Evolutionary conservation across 2,329 filamentous ascomycete species (phyloP), one percentile per base, ranked within the genome.

Genomic region (Tolypocladium inflatum): DNA sequence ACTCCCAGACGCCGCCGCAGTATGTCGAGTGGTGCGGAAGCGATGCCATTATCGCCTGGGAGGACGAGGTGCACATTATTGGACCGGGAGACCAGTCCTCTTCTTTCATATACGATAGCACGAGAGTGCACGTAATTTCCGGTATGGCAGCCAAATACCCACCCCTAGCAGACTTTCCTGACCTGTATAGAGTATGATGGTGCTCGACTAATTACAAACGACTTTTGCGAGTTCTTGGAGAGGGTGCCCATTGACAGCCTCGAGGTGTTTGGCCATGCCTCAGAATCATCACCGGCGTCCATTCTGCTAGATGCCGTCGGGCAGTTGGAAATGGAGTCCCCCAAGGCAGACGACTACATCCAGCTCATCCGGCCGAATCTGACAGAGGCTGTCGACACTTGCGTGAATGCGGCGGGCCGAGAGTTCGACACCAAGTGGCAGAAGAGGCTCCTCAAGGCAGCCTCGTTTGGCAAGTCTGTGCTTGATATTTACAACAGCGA

Each of bases 401-500:
- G 94, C 69, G 89, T 99, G 60, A 91, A 90, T 70, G 94, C 94
- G 42, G 91, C 94, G 9, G 94, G 93, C 2, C 87, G 96, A 60
- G 94, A 99, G 71, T 97, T 91, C 70, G 90, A 87, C 65, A 79
- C 88, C 2, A 86, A 93, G 68, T 96, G 92, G 90, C 94, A 99
- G 69, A 99, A 97, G 70, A 86, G 95, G 65, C 79, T 99, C 1
- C 80, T 99, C n/a, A 95, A 95, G 70, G 94, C 94, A 7, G 94
- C 94, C 0, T 97, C 93, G 0, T 97, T 97, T 70, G 94, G 94
- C 61, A 99, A 99, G 72, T 97, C 94, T 0, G 94, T 97, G 0
- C 81, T 99, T 4, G 94, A 97, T 66, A 86, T 97, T 15, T 99
- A 97, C 74, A 97, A 94, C 72, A 97, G 92, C 68, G 94, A 99